Conservation (phyloP, 2,329 filamentous ascomycete species). For the Fonsecaea pugnacius region DNA sequence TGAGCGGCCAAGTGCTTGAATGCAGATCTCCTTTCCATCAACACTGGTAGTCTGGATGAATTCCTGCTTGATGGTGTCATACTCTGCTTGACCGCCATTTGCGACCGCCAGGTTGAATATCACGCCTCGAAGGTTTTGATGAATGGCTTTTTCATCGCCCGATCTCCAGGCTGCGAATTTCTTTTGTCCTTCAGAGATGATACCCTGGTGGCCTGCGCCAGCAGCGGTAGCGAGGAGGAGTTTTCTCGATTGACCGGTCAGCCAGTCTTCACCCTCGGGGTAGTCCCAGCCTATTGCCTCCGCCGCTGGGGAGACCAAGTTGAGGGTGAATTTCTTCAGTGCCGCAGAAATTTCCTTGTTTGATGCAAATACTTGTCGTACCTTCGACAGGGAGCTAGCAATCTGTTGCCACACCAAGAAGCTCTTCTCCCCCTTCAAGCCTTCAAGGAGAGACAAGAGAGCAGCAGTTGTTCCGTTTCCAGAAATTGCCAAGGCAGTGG, state of each 20-base stretch:
- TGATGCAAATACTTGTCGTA: conserved; percentile 83
- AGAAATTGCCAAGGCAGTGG: conserved; percentile 83
- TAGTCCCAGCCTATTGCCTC: conserved; percentile 87
- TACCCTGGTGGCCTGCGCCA: conserved; percentile 72
- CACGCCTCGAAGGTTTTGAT: conserved; percentile 78
- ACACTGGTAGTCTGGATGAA: conserved; percentile 81
- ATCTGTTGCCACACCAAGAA: conserved; percentile 91
- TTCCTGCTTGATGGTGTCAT: conserved; percentile 78
- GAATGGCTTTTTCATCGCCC: conserved; percentile 70
- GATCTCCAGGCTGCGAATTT: conserved; percentile 80
- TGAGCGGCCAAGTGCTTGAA: conserved; percentile 75
- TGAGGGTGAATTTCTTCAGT: conserved; percentile 75
- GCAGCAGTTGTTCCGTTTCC: conserved; percentile 82
- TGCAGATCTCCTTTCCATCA: conserved; percentile 86
- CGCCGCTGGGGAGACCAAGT: conserved; percentile 74
- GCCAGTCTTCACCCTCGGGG: conserved; percentile 75
- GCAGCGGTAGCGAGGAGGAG: conserved; percentile 77
- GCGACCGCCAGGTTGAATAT: conserved; percentile 80
- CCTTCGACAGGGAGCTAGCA: conserved; percentile 71
- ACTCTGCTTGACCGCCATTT: conserved; percentile 71
- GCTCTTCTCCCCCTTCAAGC: conserved; percentile 79
- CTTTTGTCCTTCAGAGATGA: conserved; percentile 72
- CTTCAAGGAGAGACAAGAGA: conserved; percentile 79
- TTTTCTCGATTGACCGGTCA: conserved; percentile 80
- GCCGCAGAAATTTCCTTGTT: conserved; percentile 73